Evolutionary conservation across 2,329 filamentous ascomycete genomes (phyloP), one percentile per base, ranked within the genome.

Genomic region (Cryphonectria japonica): DNA sequence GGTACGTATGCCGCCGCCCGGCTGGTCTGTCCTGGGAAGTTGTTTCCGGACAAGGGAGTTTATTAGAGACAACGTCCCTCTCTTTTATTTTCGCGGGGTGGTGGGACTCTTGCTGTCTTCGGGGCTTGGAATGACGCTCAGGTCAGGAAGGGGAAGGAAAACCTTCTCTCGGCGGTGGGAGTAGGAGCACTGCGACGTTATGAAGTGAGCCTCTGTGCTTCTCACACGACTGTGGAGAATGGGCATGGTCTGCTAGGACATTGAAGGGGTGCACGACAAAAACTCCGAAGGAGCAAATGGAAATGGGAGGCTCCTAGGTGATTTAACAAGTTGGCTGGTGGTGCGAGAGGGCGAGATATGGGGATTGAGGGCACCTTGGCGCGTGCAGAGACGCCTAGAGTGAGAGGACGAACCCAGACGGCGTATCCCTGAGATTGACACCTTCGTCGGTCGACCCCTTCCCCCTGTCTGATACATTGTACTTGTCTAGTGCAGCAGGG

Each of bases 271-370:
- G 39, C n/a, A 66, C 46, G 26, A n/a, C 43, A 29, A 68, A 67
- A 64, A 26, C 37, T 52, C 69, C 66, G 69, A 46, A 14, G 16
- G 60, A 63, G 46, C 6, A 69, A 50, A 69, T 67, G 62, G 71
- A 70, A 72, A 29, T 52, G 41, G 41, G 43, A 32, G n/a, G 67
- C 66, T 57, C 57, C 61, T 52, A 71, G 16, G 61, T 66, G 68
- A 66, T 70, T 72, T 69, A 73, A 72, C 68, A 65, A 73, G 71
- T 69, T 69, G 71, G 71, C 71, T 66, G 69, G 71, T 63, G 41
- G 37, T 59, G 67, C 61, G 64, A 54, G 62, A 63, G 54, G 50
- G 34, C 34, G 43, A 37, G 32, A 63, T 54, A 41, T 64, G 43
- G 46, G 29, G n/a, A 16, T 67, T 67, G 19, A 19, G 54, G 54